Conservation (phyloP, 1,139 yeast genomes). For the Scheffersomyces parashehatae region DNA sequence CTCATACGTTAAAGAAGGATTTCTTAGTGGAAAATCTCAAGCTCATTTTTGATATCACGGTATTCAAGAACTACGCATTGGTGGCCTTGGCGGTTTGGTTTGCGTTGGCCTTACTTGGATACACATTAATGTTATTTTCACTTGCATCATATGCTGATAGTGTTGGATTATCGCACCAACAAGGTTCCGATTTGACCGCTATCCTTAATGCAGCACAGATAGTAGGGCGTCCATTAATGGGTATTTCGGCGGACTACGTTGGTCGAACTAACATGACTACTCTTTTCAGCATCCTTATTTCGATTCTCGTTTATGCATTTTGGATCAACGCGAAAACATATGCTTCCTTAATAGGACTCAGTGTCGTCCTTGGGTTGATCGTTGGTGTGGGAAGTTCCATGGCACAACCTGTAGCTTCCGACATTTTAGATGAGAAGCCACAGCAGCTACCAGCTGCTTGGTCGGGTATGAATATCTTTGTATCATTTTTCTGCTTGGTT, state of each 20-base stretch:
- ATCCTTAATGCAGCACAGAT: conserved; percentile 63
- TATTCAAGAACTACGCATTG: conserved; percentile 39
- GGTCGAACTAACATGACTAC: conserved; percentile 60
- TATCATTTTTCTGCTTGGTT: conserved; percentile 45
- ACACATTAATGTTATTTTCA: conserved; percentile 60
- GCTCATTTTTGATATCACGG: conserved; percentile 28
- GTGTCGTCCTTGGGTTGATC: conserved; percentile 52
- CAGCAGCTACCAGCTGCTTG: conserved; percentile 58
- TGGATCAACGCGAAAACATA: conserved; percentile 61
- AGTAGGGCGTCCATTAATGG: conserved; percentile 67
- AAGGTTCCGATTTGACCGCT: conserved; percentile 64
- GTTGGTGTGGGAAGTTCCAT: conserved; percentile 68
- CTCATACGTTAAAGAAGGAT: conserved; percentile 18
- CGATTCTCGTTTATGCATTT: conserved; percentile 42
- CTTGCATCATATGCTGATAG: conserved; percentile 62
- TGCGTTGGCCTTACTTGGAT: conserved; percentile 54
- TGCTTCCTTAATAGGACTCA: conserved; percentile 52
- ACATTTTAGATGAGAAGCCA: conserved; percentile 41
- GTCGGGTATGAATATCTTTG: conserved; percentile 54
- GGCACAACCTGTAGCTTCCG: conserved; percentile 62
- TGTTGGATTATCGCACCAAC: conserved; percentile 53
- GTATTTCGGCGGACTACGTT: conserved; percentile 53
- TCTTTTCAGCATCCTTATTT: conserved; percentile 26
- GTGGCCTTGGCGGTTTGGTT: conserved; percentile 57
- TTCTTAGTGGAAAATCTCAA: conserved; percentile 20